Percentiles rank a stretch among this genome's conserved stretches.
Evolutionary conservation across 768 basidiomycete species (phyloP).

Genomic region (Suillus weaverae): DNA sequence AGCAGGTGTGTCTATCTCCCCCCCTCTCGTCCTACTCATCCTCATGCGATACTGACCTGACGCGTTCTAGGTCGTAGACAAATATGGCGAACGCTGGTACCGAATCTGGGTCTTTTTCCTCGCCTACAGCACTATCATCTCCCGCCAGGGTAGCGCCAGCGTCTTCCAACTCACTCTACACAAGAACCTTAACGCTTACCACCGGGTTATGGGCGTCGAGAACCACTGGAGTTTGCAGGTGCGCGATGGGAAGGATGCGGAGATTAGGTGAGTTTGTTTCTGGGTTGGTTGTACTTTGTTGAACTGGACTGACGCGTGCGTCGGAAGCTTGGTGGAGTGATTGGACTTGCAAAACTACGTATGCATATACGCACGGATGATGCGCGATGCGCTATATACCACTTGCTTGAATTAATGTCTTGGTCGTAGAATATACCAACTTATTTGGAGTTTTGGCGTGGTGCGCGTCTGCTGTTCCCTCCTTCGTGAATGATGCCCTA

Average conservation of each 20-base stretch:
- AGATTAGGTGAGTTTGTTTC: neutral
- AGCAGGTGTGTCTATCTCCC: conserved; percentile 47
- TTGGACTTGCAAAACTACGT: neutral
- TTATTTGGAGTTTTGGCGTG: neutral
- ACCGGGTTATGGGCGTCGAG: conserved; percentile 81
- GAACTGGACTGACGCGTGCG: neutral
- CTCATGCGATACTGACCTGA: neutral
- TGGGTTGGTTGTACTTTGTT: neutral
- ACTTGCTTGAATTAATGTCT: neutral
- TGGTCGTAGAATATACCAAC: conserved; percentile 1
- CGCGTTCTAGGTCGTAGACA: conserved; percentile 19
- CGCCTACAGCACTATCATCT: conserved; percentile 84
- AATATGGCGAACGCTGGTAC: conserved; percentile 55
- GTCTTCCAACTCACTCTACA: conserved; percentile 98
- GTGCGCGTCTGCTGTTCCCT: neutral
- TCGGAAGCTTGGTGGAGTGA: neutral
- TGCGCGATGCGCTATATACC: conserved; percentile 3
- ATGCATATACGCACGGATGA: neutral
- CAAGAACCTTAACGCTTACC: conserved; percentile 97
- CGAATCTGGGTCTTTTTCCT: conserved; percentile 97
- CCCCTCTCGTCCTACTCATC: neutral
- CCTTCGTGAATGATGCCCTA: neutral
- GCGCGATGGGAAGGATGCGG: conserved; percentile 25
- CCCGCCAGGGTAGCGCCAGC: conserved; percentile 85
- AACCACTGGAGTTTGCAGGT: conserved; percentile 83